phyloP scores from a whole-genome alignment of 345 rosid genomes.

The Luvunga scandens region DNA sequence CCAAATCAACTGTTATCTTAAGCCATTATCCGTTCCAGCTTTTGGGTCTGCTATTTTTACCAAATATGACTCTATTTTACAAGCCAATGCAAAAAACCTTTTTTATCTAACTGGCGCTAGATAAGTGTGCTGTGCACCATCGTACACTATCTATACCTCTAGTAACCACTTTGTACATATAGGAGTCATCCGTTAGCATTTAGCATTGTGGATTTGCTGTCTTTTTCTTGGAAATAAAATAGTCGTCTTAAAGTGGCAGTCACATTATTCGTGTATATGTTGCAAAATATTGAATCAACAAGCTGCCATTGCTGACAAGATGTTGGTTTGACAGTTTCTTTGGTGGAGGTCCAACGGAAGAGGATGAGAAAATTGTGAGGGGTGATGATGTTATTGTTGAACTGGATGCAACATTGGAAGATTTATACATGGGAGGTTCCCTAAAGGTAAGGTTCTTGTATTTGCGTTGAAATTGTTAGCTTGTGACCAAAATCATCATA shows the following conservation, averaged over 20 bases:
- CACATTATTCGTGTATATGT: neutral
- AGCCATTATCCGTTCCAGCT: neutral
- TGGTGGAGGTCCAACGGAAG: constrained; percentile 79
- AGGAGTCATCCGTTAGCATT: neutral
- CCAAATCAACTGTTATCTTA: neutral
- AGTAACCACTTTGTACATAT: neutral
- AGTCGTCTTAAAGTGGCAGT: neutral
- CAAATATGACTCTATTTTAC: neutral
- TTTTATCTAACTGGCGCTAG: neutral
- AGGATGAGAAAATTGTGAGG: constrained; percentile 83
- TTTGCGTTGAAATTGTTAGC: neutral
- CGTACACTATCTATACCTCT: neutral
- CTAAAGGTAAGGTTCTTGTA: constrained; percentile 54
- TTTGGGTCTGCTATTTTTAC: neutral
- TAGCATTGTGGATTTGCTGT: neutral
- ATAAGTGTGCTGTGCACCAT: neutral
- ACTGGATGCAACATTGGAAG: constrained; percentile 89
- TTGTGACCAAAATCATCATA: neutral
- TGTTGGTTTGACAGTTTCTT: constrained; percentile 51
- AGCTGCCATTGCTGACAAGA: neutral
- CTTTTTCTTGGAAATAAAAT: neutral
- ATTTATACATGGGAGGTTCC: constrained; percentile 97
- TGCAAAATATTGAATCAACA: neutral
- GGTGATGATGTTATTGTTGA: constrained; percentile 98
- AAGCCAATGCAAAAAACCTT: neutral